Evolutionary conservation across 257 asterid genomes (phyloP).

Genomic region (Plantago major): DNA sequence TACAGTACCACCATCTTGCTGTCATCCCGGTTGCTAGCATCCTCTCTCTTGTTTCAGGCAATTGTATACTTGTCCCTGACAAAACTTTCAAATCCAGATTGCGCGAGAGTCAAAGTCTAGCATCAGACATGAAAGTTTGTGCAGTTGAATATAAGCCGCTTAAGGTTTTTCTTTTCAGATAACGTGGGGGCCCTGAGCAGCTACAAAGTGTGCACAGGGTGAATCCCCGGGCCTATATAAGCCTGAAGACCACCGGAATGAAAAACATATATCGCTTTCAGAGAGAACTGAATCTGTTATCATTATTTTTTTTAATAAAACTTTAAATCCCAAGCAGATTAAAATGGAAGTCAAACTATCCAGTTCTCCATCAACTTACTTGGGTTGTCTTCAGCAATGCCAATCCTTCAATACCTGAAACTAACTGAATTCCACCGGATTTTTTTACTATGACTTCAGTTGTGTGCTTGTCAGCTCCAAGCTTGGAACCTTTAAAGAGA

Average conservation of each 20-base stretch:
- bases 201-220: too few species aligned
- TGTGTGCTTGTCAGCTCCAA: slow-evolving; percentile 90
- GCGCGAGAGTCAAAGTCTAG: slow-evolving; percentile 22
- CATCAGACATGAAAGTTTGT: slow-evolving; percentile 21
- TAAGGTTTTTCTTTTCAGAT: too few species aligned
- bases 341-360: too few species aligned
- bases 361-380: slow-evolving; percentile 36
- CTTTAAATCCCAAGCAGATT: too few species aligned
- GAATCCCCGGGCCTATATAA: too few species aligned
- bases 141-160: slow-evolving; percentile 10
- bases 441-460: slow-evolving; percentile 68
- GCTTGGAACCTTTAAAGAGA: slow-evolving; percentile 63
- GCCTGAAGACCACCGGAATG: too few species aligned
- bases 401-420: slow-evolving; percentile 83
- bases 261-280: too few species aligned
- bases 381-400: slow-evolving; percentile 86
- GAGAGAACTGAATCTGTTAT: too few species aligned
- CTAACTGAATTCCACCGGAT: slow-evolving; percentile 57
- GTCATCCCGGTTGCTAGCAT: slow-evolving; percentile 91
- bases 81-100: slow-evolving; percentile 99
- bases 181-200: too few species aligned
- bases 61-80: slow-evolving; percentile 75
- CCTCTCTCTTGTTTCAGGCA: slow-evolving; percentile 95
- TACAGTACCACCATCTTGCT: slow-evolving; percentile 78
- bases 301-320: too few species aligned